Conservation (phyloP, 2,329 filamentous ascomycete genomes). For the Colletotrichum navitas region DNA sequence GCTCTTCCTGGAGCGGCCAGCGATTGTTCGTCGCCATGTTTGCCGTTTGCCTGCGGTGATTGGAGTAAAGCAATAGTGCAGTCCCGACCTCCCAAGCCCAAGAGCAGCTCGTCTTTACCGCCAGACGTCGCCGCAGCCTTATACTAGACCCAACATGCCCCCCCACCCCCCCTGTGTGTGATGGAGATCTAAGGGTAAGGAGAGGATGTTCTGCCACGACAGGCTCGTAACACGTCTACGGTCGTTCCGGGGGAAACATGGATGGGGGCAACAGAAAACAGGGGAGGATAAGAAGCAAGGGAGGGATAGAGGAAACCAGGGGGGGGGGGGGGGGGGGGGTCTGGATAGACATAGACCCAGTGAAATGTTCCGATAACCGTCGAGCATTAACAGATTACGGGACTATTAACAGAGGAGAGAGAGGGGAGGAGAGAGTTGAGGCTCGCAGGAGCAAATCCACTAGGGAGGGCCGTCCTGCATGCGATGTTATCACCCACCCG, state of each 20-base stretch:
- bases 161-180: not conserved
- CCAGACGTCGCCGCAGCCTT: conserved; percentile 21
- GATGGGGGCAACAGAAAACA: not conserved
- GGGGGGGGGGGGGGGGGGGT: too few species aligned
- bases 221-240: not conserved
- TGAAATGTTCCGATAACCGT: not conserved
- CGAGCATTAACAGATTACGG: too few species aligned
- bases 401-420: not conserved
- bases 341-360: too few species aligned
- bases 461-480: conserved; percentile 1
- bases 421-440: not conserved
- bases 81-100: conserved; percentile 11
- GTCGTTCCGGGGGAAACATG: not conserved
- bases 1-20: conserved; percentile 38
- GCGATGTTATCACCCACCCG: not conserved
- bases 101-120: not conserved
- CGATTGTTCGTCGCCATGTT: conserved; percentile 33
- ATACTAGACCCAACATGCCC: conserved; percentile 15
- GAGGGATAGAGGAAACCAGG: not conserved
- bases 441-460: not conserved
- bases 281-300: not conserved
- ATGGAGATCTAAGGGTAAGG: conserved; percentile 1
- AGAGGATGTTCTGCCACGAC: not conserved
- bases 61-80: conserved; percentile 14
- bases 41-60: not conserved